Evolutionary conservation across 1,284 basidiomycete genomes (phyloP), one percentile per base, ranked within the genome.

Genomic region (Pascua guehoae): DNA sequence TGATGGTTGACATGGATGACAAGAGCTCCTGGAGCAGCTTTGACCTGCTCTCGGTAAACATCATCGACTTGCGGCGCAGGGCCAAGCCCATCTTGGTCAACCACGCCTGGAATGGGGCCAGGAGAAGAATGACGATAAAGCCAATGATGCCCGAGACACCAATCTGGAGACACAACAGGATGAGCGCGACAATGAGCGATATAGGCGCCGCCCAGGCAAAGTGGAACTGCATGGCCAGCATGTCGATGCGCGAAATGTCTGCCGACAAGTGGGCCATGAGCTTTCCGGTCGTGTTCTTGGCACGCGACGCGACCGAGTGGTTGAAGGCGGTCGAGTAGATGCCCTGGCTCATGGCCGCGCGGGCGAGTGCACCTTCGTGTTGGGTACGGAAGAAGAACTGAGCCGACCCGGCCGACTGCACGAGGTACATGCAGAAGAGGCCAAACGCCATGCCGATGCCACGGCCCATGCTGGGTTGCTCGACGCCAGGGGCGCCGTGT

Each of bases 271-370:
- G 86, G 65, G 86, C 88, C 43, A 88, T 81, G 44, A 90, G 80
- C 49, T 83, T 82, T 8, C 86, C 82, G 64, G 88, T 90, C 1
- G 87, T 83, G 44, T 91, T 81, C 1, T 84, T 85, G 2, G 85
- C 84, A 11, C 91, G 83, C 14, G 88, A 85, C 43, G 88, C 85
- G 14, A 87, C 83, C 8, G 87, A 87, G 47, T 94, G 81, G 41
- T 80, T 82, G 45, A 92, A 81, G 1, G 88, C 86, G 42, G 86
- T 84, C 17, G 83, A 81, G 74, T 92, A 95, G 51, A 94, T 86
- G 12, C 88, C 86, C 37, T 91, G 85, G 10, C 88, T 70, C 17
- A 93, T 82, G 10, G 36, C 9, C 92, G 89, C 41, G 86, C 86
- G 17, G 5, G 18, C 44, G 9, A 45, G 17, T 16, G 32, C 16